These are phyloP conservation scores for Alternaria panax DNA, from an alignment of 2,329 filamentous ascomycete species.

Conservation along the genomic window DNA sequence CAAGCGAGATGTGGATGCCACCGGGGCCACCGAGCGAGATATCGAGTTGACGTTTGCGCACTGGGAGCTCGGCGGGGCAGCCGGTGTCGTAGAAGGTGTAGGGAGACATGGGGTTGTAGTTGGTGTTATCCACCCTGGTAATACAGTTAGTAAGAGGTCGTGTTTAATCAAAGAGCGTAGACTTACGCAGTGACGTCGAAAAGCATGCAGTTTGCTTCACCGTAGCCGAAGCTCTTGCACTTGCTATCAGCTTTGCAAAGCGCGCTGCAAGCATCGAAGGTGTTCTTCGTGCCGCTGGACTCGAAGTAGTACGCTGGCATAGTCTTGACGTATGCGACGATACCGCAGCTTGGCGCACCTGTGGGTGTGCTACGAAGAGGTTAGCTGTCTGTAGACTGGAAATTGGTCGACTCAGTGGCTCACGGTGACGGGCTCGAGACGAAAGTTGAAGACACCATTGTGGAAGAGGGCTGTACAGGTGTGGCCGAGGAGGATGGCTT, in stretches of 20 bases:
- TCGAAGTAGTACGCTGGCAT: slow-evolving; percentile 45
- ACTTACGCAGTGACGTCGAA: slow-evolving; percentile 43
- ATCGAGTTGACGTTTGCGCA: slow-evolving; percentile 37
- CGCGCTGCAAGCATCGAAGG: slow-evolving; percentile 36
- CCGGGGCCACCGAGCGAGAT: slow-evolving; percentile 14
- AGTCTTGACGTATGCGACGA: slow-evolving; percentile 43
- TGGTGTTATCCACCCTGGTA: slow-evolving; percentile 38
- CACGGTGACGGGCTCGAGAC: slow-evolving; percentile 34
- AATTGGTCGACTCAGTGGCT: background rate
- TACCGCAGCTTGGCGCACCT: slow-evolving; percentile 29
- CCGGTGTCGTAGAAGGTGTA: slow-evolving; percentile 44
- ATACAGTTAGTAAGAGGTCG: background rate
- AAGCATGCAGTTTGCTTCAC: slow-evolving; percentile 45
- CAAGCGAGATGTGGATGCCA: slow-evolving; percentile 37
- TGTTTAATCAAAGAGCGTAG: background rate
- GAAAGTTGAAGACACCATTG: slow-evolving; percentile 21
- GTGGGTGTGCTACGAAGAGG: slow-evolving; percentile 26
- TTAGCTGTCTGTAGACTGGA: slow-evolving; percentile 3
- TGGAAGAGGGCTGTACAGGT: slow-evolving; percentile 20
- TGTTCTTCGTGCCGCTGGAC: slow-evolving; percentile 45
- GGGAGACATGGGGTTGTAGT: slow-evolving; percentile 44
- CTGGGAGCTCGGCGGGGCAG: slow-evolving; percentile 40
- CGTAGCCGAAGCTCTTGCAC: slow-evolving; percentile 44
- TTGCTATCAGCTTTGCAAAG: slow-evolving; percentile 44
- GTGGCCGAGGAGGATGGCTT: slow-evolving; percentile 19